These are phyloP conservation scores for Perilla frutescens DNA, from an alignment of 257 asterid species.

Conservation along the genomic window DNA sequence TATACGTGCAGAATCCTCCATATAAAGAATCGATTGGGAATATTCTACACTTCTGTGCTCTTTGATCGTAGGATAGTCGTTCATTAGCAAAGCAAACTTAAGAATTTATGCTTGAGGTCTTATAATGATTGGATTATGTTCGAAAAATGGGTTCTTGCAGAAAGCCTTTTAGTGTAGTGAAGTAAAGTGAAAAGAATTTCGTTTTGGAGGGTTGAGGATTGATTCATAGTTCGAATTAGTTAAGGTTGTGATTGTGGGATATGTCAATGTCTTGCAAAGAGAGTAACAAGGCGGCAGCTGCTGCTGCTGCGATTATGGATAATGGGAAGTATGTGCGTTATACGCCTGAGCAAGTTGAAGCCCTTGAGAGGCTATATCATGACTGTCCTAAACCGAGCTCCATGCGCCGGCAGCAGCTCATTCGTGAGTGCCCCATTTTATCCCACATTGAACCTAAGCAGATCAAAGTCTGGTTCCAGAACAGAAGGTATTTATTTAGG, in stretches of 20 bases:
- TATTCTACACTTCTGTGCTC: slow-evolving; percentile 22
- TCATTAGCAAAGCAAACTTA: neutral
- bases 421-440: slow-evolving; percentile 84
- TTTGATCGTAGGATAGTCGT: slow-evolving; percentile 13
- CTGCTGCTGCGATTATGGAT: slow-evolving; percentile 48
- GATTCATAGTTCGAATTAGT: slow-evolving; percentile 5
- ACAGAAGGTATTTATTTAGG: slow-evolving; percentile 64
- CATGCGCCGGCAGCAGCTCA: slow-evolving; percentile 86
- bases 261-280: slow-evolving; percentile 80
- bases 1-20: neutral
- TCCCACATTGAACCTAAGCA: slow-evolving; percentile 85
- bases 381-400: slow-evolving; percentile 95
- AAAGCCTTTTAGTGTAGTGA: slow-evolving; percentile 17
- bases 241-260: slow-evolving; percentile 30
- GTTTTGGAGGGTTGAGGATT: slow-evolving; percentile 2
- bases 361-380: slow-evolving; percentile 89
- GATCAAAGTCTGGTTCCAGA: slow-evolving; percentile 96
- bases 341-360: slow-evolving; percentile 92
- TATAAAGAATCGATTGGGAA: slow-evolving; percentile 21
- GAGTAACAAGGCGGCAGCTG: slow-evolving; percentile 48
- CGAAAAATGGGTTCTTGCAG: slow-evolving; percentile 25
- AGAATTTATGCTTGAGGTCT: slow-evolving; percentile 23
- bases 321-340: slow-evolving; percentile 84
- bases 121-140: slow-evolving; percentile 23
- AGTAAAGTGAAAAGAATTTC: neutral